These are phyloP conservation scores for Rosa chinensis DNA, from an alignment of 306 rosid genomes.

Conservation along the genomic window DNA sequence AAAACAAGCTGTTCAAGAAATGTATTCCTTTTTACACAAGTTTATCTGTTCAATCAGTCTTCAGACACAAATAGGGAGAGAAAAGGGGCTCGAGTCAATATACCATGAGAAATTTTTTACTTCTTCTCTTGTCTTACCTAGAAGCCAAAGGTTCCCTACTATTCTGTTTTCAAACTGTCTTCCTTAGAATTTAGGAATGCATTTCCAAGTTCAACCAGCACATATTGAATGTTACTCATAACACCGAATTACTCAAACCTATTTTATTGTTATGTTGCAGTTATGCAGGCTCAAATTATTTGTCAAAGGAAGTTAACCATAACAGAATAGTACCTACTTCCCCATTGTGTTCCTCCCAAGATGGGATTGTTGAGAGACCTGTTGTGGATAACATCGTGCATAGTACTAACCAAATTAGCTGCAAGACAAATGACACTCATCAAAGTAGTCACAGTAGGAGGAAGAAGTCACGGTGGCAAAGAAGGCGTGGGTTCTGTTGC, in stretches of 20 bases:
- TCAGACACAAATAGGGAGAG: background rate
- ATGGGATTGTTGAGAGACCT: slow-evolving; percentile 17
- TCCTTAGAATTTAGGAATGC: background rate
- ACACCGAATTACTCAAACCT: too few species aligned
- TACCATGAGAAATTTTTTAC: background rate
- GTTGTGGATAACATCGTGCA: slow-evolving; percentile 25
- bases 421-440: slow-evolving; percentile 12
- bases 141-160: slow-evolving; percentile 1
- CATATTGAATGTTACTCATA: too few species aligned
- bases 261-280: slow-evolving; percentile 36
- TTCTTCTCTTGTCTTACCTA: background rate
- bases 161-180: background rate
- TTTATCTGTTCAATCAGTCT: background rate
- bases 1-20: background rate
- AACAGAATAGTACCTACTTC: slow-evolving; percentile 70
- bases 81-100: background rate
- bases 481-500: slow-evolving; percentile 36
- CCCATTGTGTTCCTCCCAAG: slow-evolving; percentile 31
- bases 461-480: slow-evolving; percentile 27
- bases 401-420: slow-evolving; percentile 21
- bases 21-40: background rate
- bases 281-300: slow-evolving; percentile 44
- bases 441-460: slow-evolving; percentile 23
- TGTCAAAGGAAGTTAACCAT: slow-evolving; percentile 51
- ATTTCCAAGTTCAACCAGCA: background rate